Base-by-base conservation (phyloP, 2,329 filamentous ascomycete genomes). In the Microdochium nivale region DNA sequence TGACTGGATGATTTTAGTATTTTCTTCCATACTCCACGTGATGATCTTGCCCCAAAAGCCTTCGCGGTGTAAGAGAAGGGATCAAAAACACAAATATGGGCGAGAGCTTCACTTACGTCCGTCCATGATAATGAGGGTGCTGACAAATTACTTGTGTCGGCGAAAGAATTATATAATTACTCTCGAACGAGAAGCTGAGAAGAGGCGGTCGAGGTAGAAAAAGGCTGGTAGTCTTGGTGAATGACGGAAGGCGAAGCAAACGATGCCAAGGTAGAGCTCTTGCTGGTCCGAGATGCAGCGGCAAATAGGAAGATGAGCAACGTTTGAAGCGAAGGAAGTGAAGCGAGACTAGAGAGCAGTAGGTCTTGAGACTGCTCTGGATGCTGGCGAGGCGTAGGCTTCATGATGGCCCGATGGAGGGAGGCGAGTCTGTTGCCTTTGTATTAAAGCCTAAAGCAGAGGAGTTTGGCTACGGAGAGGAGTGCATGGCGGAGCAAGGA, bases 1-100 rank as follows among this genome's bases (percentile, higher is more conserved):
- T 85, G 53, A 82, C 81, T 86, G 59, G 9, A 52, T 46, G 13
- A 24, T 33, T 5, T 40, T 27, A 51, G 40, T 49, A 21, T 32
- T 49, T 11, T 13, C 3, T 13, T n/a, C 2, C 23, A 44, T 24
- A 13, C 19, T 24, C 3, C 40, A 23, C 3, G 40, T 19, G 33
- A 7, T 37, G 33, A 19, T 19, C 33, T 37, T 14, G 33, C 7
- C 14, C 33, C 5, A 14, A 14, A 37, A 37, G 11, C 13, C 33
- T 19, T 37, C 13, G 16, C 14, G 33, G 33, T 14, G 33, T 11
- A 14, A 49, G 16, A 16, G 19, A 48, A 21, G 21, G 48, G 25
- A 24, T 24, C 33, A 35, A 24, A 30, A 21, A 10, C 27, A 11
- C 16, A 27, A 50, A 49, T 27, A 33, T n/a, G n/a, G n/a, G 51